Conservation (phyloP, 805 yeast species). For the Nakazawaea ishiwadae region DNA sequence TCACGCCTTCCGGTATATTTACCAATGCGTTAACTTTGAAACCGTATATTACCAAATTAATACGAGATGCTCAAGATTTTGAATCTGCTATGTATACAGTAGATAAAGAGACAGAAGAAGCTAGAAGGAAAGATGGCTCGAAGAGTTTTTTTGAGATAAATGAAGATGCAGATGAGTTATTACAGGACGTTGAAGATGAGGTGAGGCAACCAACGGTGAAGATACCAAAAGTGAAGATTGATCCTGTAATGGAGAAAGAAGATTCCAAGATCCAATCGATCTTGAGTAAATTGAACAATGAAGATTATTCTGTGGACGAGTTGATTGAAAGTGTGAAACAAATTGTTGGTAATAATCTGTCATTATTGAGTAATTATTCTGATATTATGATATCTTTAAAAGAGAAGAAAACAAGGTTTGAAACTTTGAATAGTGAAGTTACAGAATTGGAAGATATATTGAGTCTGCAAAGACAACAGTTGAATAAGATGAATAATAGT, state of each 20-base stretch:
- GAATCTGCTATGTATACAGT: conserved; percentile 49
- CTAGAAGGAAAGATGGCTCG: conserved; percentile 49
- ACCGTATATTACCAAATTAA: conserved; percentile 49
- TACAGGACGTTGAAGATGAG: background rate
- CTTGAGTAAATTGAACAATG: conserved; percentile 26
- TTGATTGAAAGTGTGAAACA: conserved; percentile 38
- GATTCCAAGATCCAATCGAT: conserved; percentile 19
- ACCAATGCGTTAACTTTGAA: conserved; percentile 54
- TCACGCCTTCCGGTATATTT: conserved; percentile 57
- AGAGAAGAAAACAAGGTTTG: conserved; percentile 23
- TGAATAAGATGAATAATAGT: conserved; percentile 30
- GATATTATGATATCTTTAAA: background rate
- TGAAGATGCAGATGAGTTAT: background rate
- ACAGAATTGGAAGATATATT: conserved; percentile 36
- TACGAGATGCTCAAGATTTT: conserved; percentile 52
- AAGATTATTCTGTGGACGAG: conserved; percentile 33
- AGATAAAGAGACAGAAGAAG: conserved; percentile 26
- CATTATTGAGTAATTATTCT: conserved; percentile 22
- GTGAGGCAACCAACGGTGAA: conserved; percentile 1
- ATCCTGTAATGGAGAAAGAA: conserved; percentile 4
- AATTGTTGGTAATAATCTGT: conserved; percentile 31
- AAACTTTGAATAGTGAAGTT: conserved; percentile 31
- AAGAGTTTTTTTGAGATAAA: conserved; percentile 26
- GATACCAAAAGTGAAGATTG: conserved; percentile 9
- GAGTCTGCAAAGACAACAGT: conserved; percentile 37